These are phyloP conservation scores for Evernia prunastri DNA, from an alignment of 495 filamentous ascomycete genomes.

Conservation along the genomic window DNA sequence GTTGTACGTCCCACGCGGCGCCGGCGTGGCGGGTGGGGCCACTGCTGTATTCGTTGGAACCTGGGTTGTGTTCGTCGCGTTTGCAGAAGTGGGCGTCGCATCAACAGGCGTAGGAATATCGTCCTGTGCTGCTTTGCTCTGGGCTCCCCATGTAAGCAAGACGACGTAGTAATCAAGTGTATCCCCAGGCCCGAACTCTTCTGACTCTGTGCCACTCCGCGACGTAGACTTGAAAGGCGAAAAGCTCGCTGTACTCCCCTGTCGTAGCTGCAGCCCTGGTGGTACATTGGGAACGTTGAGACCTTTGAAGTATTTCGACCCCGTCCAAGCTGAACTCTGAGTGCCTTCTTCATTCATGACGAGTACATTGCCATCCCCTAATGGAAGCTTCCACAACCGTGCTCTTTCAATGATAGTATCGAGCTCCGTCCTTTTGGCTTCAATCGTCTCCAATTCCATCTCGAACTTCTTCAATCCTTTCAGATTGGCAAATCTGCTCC, in stretches of 20 bases:
- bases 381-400: conserved; percentile 14
- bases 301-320: conserved; percentile 18
- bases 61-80: neutral
- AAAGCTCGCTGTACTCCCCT: conserved; percentile 15
- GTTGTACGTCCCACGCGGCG: neutral
- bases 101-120: neutral
- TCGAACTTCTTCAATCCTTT: conserved; percentile 24
- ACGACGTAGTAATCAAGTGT: conserved; percentile 20
- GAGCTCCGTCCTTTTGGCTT: conserved; percentile 19
- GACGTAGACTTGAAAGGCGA: neutral
- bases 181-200: conserved; percentile 7
- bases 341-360: conserved; percentile 12
- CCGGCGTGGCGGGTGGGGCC: neutral
- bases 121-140: neutral
- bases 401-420: conserved; percentile 15
- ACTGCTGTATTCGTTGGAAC: neutral
- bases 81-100: neutral
- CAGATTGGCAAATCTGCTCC: conserved; percentile 22
- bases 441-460: conserved; percentile 29
- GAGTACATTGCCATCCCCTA: conserved; percentile 15
- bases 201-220: neutral
- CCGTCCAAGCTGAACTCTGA: conserved; percentile 12
- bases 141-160: conserved; percentile 7
- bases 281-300: neutral
- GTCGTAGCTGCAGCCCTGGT: conserved; percentile 11